A percentile compares a stretch with the other conserved stretches of the same genome.
Evolutionary conservation across 2,329 filamentous ascomycete genomes (phyloP).

Genomic region (Paramyrothecium sp.): DNA sequence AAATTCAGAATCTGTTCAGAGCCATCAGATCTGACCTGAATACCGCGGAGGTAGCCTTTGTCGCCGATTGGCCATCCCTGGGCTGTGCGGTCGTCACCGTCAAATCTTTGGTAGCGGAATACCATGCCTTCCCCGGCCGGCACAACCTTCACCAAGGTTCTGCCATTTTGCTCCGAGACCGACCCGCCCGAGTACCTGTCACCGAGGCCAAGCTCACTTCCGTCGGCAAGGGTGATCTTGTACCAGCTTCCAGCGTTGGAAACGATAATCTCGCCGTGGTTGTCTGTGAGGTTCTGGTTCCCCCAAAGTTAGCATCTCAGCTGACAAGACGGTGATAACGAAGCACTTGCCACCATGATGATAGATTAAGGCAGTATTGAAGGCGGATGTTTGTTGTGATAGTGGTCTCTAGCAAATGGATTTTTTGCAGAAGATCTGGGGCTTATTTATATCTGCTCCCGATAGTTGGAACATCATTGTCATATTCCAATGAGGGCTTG

Average conservation of each 20-base stretch:
- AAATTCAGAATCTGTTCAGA: not conserved
- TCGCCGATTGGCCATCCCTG: slow-evolving; percentile 2
- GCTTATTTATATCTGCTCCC: no score
- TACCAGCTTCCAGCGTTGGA: slow-evolving; percentile 1
- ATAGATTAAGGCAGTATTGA: not conserved
- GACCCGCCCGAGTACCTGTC: not conserved
- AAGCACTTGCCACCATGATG: not conserved
- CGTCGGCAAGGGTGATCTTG: slow-evolving; percentile 3
- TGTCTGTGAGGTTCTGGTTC: slow-evolving; percentile 2
- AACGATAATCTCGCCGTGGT: not conserved
- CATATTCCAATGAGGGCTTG: no score
- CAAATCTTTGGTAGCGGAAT: slow-evolving; percentile 1
- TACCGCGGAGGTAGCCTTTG: slow-evolving; percentile 4
- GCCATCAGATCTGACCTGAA: slow-evolving; percentile 1
- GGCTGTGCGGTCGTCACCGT: not conserved
- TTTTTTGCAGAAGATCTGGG: no score
- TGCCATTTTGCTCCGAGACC: not conserved
- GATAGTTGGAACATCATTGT: no score
- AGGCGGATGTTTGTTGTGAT: no score
- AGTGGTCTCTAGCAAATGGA: no score
- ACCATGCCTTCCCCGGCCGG: slow-evolving; percentile 2
- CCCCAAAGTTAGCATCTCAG: not conserved
- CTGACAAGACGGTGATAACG: not conserved
- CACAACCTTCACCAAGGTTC: slow-evolving; percentile 1
- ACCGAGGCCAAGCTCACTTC: slow-evolving; percentile 1